A percentile compares a stretch with the other conserved stretches of the same genome.
These are phyloP conservation scores for Ceratopteris richardii DNA, from an alignment of 75 land plant species.

Conservation along the genomic window DNA sequence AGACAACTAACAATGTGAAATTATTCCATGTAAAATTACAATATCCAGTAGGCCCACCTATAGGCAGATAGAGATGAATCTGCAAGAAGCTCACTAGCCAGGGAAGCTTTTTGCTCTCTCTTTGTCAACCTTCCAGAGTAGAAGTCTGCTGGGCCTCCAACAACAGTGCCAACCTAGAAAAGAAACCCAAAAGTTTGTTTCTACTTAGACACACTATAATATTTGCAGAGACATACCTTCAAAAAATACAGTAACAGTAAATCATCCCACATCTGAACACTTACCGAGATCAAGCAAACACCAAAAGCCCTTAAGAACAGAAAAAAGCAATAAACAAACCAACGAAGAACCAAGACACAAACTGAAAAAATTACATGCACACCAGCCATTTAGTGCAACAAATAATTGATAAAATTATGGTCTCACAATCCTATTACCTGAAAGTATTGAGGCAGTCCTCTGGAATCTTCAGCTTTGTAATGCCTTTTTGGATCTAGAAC, in stretches of 20 bases:
- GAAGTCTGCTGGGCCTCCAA: constrained; percentile 79
- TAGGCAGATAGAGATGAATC: not conserved
- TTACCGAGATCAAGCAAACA: too few species aligned
- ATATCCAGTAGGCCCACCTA: constrained; percentile 1
- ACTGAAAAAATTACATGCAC: too few species aligned
- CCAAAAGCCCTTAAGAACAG: too few species aligned
- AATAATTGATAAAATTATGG: constrained; percentile 75
- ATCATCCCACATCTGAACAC: too few species aligned
- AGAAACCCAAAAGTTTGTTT: too few species aligned
- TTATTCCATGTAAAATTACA: too few species aligned
- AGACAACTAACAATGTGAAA: too few species aligned
- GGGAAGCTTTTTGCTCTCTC: constrained; percentile 70
- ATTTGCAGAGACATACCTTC: too few species aligned
- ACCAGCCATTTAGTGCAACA: constrained; percentile 74
- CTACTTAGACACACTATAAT: too few species aligned
- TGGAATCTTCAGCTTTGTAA: constrained; percentile 76
- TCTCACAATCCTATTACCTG: constrained; percentile 61
- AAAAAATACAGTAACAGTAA: too few species aligned
- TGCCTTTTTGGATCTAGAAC: constrained; percentile 92
- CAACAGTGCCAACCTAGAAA: constrained; percentile 78
- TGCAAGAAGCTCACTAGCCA: constrained; percentile 27
- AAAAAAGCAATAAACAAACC: too few species aligned
- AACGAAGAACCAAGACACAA: too few species aligned
- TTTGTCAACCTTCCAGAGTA: constrained; percentile 73
- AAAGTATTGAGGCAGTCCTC: constrained; percentile 75